Base-by-base conservation (phyloP, 2,329 filamentous ascomycete species). In the Fusarium illudens region DNA sequence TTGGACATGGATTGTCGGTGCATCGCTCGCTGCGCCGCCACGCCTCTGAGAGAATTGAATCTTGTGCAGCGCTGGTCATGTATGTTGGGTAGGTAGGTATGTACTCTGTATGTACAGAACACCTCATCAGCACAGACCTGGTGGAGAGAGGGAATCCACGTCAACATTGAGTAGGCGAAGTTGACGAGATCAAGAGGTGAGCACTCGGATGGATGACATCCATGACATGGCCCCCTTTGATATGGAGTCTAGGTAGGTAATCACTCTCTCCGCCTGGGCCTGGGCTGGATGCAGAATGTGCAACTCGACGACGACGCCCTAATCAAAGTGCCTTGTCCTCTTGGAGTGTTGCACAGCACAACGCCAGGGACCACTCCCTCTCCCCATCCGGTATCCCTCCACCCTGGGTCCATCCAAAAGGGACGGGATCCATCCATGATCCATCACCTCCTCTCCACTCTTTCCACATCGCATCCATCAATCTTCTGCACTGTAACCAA, bases 401-500 rank as follows among this genome's bases (percentile, higher is more conserved):
- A 68, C 58, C 42, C 48, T 62, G n/a, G 51, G 32, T 55, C 65
- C 61, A 37, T 68, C 62, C 20, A 49, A 67, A 68, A 68, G 42
- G 52, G 57, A 68, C 57, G 44, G 65, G 65, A 59, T 68, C 58
- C 65, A 68, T 65, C 58, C 32, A 37, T 66, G 54, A 63, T 67
- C 66, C 51, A 62, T 61, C 33, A 57, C 60, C 37, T 39, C 30
- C 56, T 61, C 62, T 62, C 68, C 69, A 72, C 68, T 69, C 67
- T 68, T 65, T 62, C 60, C 53, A 63, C 65, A 57, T 61, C 39
- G 57, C 61, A 66, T 61, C 60, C 68, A 68, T 68, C 64, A 57
- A 62, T 65, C 64, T 70, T 67, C 58, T 69, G 67, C 58, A 58
- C 68, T 70, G 60, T 58, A 68, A 33, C 44, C 58, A 55, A 70